Percentiles rank a stretch among this genome's conserved stretches.
These are phyloP conservation scores for Allantophomopsis cytisporea DNA, from an alignment of 2,329 filamentous ascomycete genomes.

Conservation along the genomic window DNA sequence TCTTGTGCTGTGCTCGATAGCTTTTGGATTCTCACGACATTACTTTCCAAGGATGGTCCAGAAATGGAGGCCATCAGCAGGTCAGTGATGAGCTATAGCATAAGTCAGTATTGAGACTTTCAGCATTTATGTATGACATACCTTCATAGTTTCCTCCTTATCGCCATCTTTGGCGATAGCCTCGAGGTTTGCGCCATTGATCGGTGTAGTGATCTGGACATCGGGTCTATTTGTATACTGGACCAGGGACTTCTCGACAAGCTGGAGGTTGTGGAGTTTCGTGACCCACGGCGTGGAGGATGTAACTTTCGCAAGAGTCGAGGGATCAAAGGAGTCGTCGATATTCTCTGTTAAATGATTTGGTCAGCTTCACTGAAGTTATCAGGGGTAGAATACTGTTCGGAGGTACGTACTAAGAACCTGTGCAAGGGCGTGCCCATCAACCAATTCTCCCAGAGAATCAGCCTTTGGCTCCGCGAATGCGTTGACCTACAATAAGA, in stretches of 20 bases:
- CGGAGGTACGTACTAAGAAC: conserved; percentile 24
- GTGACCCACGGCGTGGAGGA: no score
- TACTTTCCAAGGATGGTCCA: conserved; percentile 39
- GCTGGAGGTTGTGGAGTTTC: conserved; percentile 28
- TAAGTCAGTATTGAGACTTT: no score
- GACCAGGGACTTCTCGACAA: conserved; percentile 38
- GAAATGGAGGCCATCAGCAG: conserved; percentile 49
- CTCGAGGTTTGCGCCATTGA: conserved; percentile 40
- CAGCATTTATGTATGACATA: conserved; percentile 12
- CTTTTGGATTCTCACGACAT: conserved; percentile 31
- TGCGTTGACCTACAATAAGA: conserved; percentile 16
- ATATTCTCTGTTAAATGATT: conserved; percentile 32
- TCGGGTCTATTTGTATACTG: conserved; percentile 11
- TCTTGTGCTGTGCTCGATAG: conserved; percentile 28
- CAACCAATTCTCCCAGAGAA: conserved; percentile 17
- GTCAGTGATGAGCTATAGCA: conserved; percentile 42
- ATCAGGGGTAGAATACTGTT: neutral
- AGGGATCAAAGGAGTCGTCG: conserved; percentile 39
- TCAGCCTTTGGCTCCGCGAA: conserved; percentile 16
- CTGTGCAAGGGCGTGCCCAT: conserved; percentile 18
- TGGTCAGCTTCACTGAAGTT: neutral
- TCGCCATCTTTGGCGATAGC: conserved; percentile 42
- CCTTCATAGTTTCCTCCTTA: conserved; percentile 37
- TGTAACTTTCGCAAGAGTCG: conserved; percentile 31
- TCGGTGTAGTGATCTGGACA: conserved; percentile 32